A percentile compares a stretch with the other conserved stretches of the same genome.
Conservation (phyloP, 805 yeast species). For the Schwanniomyces occidentalis region DNA sequence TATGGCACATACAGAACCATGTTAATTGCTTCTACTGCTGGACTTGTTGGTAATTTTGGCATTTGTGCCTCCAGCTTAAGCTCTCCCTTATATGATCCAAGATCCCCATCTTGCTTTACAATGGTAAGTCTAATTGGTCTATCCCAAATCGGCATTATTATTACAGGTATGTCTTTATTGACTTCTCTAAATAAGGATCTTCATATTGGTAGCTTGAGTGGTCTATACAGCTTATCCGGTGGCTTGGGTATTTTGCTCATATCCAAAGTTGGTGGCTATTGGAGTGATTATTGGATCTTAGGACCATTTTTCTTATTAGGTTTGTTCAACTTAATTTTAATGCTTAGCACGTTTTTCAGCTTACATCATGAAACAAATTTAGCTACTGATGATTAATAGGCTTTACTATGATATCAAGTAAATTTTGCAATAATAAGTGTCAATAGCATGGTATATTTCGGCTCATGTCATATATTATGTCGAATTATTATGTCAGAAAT, state of each 20-base stretch:
- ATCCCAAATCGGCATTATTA: conserved; percentile 61
- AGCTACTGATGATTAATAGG: no score
- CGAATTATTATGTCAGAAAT: no score
- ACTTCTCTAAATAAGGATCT: conserved; percentile 36
- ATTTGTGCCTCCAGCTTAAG: conserved; percentile 21
- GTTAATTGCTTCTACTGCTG: conserved; percentile 40
- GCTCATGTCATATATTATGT: no score
- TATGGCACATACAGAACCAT: conserved; percentile 30
- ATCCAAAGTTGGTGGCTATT: conserved; percentile 60
- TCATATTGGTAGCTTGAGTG: conserved; percentile 66
- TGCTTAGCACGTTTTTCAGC: conserved; percentile 9
- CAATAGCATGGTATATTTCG: no score
- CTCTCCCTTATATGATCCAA: conserved; percentile 30
- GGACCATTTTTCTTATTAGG: conserved; percentile 61
- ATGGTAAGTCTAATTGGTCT: conserved; percentile 49
- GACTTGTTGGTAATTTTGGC: conserved; percentile 43
- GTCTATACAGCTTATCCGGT: conserved; percentile 67
- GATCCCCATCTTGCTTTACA: conserved; percentile 37
- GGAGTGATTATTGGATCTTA: conserved; percentile 57
- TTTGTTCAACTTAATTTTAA: conserved; percentile 29
- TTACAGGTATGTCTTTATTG: conserved; percentile 62
- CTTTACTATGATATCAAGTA: no score
- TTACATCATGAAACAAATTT: no score
- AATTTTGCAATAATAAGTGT: no score
- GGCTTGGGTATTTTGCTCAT: conserved; percentile 65